phyloP scores from a whole-genome alignment of 2,329 filamentous ascomycete species.

The Calonectria honghensis region DNA sequence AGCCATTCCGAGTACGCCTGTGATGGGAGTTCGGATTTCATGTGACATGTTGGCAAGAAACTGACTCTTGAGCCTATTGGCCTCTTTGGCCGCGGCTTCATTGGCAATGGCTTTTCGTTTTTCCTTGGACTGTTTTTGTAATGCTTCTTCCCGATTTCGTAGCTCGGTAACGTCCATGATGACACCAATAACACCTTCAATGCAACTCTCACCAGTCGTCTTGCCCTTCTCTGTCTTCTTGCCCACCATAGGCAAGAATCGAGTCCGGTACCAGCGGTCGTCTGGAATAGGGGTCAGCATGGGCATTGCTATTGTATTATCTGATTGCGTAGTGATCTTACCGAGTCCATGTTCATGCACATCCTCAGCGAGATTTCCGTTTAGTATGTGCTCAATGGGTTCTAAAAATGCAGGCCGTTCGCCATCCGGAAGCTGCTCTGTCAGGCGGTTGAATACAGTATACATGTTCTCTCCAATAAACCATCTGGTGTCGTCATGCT shows the following conservation, averaged over 20 bases:
- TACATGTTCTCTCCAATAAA: constrained; percentile 78
- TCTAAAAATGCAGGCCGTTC: constrained; percentile 70
- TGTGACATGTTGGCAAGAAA: constrained; percentile 78
- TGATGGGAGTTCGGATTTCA: constrained; percentile 77
- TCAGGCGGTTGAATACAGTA: constrained; percentile 75
- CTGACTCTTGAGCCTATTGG: constrained; percentile 86
- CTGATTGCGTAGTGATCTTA: constrained; percentile 50
- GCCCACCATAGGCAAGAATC: constrained; percentile 79
- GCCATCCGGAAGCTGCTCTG: constrained; percentile 64
- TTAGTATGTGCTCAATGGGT: constrained; percentile 78
- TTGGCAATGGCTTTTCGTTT: constrained; percentile 83
- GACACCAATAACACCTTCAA: constrained; percentile 86
- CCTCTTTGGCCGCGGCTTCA: constrained; percentile 86
- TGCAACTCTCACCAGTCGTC: constrained; percentile 65
- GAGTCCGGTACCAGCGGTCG: constrained; percentile 81
- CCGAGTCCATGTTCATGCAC: constrained; percentile 78
- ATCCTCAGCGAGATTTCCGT: constrained; percentile 76
- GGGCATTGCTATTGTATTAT: background rate
- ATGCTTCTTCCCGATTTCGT: constrained; percentile 77
- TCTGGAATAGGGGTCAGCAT: constrained; percentile 59
- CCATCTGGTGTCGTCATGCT: constrained; percentile 65
- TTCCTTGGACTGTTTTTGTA: constrained; percentile 79
- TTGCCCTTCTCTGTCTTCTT: constrained; percentile 73
- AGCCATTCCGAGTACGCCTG: constrained; percentile 87
- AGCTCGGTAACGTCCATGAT: constrained; percentile 87